A percentile compares a stretch with the other conserved stretches of the same genome.
phyloP scores from a whole-genome alignment of 495 filamentous ascomycete species.

The Penicillium bovifimosum region DNA sequence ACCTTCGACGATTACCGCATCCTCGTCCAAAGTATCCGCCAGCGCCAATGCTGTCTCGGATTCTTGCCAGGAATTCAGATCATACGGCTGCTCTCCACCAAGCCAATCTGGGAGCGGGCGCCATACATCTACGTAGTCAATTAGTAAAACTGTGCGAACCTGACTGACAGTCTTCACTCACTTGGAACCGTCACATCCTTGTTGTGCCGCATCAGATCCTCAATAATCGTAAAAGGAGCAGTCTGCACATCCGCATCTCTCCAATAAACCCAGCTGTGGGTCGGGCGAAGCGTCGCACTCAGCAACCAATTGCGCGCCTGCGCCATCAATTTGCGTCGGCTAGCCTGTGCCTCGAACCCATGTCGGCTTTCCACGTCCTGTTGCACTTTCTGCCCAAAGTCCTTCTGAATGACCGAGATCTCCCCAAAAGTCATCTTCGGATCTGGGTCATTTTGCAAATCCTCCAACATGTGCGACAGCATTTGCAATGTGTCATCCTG shows the following conservation, averaged over 20 bases:
- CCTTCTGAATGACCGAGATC: constrained; percentile 96
- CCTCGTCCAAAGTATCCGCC: constrained; percentile 93
- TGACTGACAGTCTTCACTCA: constrained; percentile 48
- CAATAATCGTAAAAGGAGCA: constrained; percentile 89
- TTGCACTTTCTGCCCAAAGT: constrained; percentile 96
- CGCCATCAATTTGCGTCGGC: constrained; percentile 92
- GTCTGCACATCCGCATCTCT: constrained; percentile 98
- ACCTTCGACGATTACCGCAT: constrained; percentile 98
- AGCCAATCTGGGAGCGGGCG: constrained; percentile 98
- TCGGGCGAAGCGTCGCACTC: constrained; percentile 86
- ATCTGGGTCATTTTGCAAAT: constrained; percentile 75
- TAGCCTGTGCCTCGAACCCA: constrained; percentile 94
- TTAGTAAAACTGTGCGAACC: constrained; percentile 1
- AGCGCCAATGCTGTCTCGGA: constrained; percentile 93
- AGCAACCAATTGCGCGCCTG: constrained; percentile 97
- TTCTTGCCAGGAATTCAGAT: constrained; percentile 99
- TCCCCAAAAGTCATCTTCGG: constrained; percentile 83
- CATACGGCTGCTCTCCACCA: constrained; percentile 97
- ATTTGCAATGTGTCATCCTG: constrained; percentile 83
- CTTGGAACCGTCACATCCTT: constrained; percentile 99
- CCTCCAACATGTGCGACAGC: constrained; percentile 65
- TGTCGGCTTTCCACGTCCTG: constrained; percentile 98
- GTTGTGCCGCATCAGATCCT: constrained; percentile 98
- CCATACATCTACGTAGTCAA: constrained; percentile 74
- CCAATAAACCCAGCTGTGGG: constrained; percentile 99